A percentile compares a stretch with the other conserved stretches of the same genome.
phyloP scores from a whole-genome alignment of 2,329 filamentous ascomycete genomes.

The Hyphodiscus sp. region DNA sequence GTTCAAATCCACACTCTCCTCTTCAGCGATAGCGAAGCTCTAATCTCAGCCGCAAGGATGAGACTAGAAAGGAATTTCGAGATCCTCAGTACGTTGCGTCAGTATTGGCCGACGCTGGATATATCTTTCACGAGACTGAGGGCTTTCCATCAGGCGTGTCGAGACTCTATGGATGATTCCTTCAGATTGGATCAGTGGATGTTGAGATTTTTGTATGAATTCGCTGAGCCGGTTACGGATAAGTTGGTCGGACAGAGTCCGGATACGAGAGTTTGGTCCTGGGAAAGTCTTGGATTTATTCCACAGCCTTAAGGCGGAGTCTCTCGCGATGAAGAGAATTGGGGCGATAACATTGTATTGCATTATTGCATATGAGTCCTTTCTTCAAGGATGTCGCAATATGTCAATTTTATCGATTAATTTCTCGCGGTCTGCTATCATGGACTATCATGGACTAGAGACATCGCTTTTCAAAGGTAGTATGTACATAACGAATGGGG shows the following conservation, averaged over 20 bases:
- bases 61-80: constrained; percentile 40
- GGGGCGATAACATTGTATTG: too few species aligned
- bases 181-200: constrained; percentile 39
- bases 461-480: too few species aligned
- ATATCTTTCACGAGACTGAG: constrained; percentile 33
- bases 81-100: constrained; percentile 35
- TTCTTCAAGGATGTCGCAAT: too few species aligned
- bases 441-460: too few species aligned
- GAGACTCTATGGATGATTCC: constrained; percentile 31
- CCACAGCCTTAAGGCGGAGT: too few species aligned
- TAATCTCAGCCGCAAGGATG: constrained; percentile 31
- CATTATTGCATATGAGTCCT: too few species aligned
- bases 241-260: constrained; percentile 5
- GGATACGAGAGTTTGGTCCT: too few species aligned
- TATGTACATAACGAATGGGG: too few species aligned
- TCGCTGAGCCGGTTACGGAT: constrained; percentile 28
- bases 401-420: too few species aligned
- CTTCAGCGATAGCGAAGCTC: constrained; percentile 32
- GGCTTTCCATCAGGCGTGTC: constrained; percentile 38
- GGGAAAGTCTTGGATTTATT: too few species aligned
- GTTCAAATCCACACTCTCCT: constrained; percentile 41
- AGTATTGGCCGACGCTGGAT: constrained; percentile 37
- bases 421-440: too few species aligned
- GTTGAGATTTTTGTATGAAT: constrained; percentile 33
- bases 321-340: too few species aligned